These are phyloP conservation scores for Acacia concinna DNA, from an alignment of 331 rosid species.

Conservation along the genomic window DNA sequence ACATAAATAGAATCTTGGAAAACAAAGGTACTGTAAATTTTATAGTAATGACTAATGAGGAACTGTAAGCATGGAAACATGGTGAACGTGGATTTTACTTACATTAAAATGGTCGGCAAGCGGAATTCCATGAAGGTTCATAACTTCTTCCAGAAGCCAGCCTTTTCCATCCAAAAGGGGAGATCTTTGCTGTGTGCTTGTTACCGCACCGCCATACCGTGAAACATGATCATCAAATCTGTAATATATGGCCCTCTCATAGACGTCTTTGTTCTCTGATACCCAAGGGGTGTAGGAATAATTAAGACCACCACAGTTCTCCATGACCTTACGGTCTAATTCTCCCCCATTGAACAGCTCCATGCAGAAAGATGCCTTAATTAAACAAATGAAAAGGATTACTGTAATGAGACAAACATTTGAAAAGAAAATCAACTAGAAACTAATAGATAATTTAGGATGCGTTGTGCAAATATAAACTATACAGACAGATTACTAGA, in stretches of 20 bases:
- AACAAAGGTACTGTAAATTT: slow-evolving; percentile 5
- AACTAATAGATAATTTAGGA: slow-evolving; percentile 13
- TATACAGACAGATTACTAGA: not conserved
- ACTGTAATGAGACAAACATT: slow-evolving; percentile 25
- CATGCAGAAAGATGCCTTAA: slow-evolving; percentile 67
- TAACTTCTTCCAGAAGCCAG: slow-evolving; percentile 86
- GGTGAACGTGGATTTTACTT: slow-evolving; percentile 34
- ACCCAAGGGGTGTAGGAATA: slow-evolving; percentile 92
- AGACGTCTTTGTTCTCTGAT: slow-evolving; percentile 69
- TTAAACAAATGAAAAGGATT: slow-evolving; percentile 26
- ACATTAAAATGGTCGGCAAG: slow-evolving; percentile 89
- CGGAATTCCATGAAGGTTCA: slow-evolving; percentile 85
- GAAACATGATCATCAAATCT: slow-evolving; percentile 73
- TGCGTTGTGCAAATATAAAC: slow-evolving; percentile 6
- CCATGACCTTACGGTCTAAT: slow-evolving; percentile 82
- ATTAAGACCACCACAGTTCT: slow-evolving; percentile 73
- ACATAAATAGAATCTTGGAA: slow-evolving; percentile 20
- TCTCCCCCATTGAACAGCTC: slow-evolving; percentile 83
- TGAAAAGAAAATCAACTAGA: not conserved
- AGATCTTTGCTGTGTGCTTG: slow-evolving; percentile 78
- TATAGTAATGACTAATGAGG: not conserved
- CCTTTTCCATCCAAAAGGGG: slow-evolving; percentile 69
- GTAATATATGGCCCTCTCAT: slow-evolving; percentile 85
- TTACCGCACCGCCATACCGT: slow-evolving; percentile 79
- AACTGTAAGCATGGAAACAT: slow-evolving; percentile 18